Evolutionary conservation across 1,284 basidiomycete genomes (phyloP).

Genomic region (Sporisorium iseilematis-ciliati): DNA sequence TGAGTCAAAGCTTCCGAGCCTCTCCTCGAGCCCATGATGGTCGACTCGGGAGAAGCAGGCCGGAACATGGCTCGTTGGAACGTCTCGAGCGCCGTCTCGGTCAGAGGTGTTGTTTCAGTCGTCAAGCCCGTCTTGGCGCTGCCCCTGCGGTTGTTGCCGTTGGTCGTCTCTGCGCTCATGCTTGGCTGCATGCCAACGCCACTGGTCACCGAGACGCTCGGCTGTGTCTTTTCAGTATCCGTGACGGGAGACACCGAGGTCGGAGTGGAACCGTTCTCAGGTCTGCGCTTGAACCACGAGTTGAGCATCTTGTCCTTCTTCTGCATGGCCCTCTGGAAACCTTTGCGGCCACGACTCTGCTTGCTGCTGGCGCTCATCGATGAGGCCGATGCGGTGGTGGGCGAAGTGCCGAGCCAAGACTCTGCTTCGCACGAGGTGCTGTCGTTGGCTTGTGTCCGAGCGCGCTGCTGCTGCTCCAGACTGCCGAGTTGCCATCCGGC

Average conservation of each 20-base stretch:
- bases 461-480: conserved; percentile 14
- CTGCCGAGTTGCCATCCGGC: conserved; percentile 27
- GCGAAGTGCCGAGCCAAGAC: conserved; percentile 36
- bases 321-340: conserved; percentile 34
- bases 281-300: conserved; percentile 55
- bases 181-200: conserved; percentile 1
- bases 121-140: not conserved
- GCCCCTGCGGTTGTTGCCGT: conserved; percentile 4
- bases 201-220: not conserved
- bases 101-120: conserved; percentile 26
- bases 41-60: conserved; percentile 44
- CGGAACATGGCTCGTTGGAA: conserved; percentile 36
- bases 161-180: not conserved
- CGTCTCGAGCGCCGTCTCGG: conserved; percentile 36
- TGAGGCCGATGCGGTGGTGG: conserved; percentile 35
- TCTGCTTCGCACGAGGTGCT: conserved; percentile 31
- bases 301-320: conserved; percentile 56
- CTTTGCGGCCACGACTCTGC: conserved; percentile 36
- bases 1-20: conserved; percentile 51
- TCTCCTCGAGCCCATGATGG: conserved; percentile 47
- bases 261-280: conserved; percentile 11
- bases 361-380: conserved; percentile 39
- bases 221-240: conserved; percentile 8
- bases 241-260: conserved; percentile 9
- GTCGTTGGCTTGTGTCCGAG: conserved; percentile 1